Evolutionary conservation across 192 early-diverging fungal genomes (phyloP).

Genomic region (Gryganskiella cystojenkinii): DNA sequence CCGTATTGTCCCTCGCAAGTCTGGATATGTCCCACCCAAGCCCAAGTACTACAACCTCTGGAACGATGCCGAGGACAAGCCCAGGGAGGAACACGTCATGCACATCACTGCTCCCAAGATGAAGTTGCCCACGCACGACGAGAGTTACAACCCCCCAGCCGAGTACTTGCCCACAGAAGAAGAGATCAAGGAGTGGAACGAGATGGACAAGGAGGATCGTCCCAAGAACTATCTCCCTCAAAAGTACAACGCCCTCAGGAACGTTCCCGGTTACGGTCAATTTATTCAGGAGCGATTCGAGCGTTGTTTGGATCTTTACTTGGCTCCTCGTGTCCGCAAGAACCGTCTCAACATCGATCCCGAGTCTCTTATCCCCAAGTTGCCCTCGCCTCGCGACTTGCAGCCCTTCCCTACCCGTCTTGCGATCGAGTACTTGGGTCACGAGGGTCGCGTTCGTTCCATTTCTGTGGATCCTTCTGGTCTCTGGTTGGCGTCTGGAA

Average conservation of each 20-base stretch:
- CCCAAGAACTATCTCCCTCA: conserved; percentile 70
- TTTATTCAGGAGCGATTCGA: conserved; percentile 98
- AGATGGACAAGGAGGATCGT: conserved; percentile 81
- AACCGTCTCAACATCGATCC: conserved; percentile 90
- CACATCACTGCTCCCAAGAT: conserved; percentile 94
- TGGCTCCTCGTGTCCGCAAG: conserved; percentile 90
- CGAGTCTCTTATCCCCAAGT: conserved; percentile 93
- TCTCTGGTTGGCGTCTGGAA: conserved; percentile 89
- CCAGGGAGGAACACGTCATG: conserved; percentile 66
- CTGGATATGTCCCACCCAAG: conserved; percentile 57
- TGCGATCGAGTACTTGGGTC: conserved; percentile 83
- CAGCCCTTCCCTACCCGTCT: conserved; percentile 91
- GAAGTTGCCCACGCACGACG: conserved; percentile 88
- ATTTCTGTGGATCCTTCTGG: conserved; percentile 94
- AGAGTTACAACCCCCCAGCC: conserved; percentile 96
- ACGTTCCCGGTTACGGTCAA: conserved; percentile 86
- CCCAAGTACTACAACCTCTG: conserved; percentile 91
- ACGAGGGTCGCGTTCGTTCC: conserved; percentile 82
- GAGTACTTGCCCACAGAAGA: conserved; percentile 91
- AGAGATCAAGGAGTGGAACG: conserved; percentile 85
- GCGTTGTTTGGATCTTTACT: conserved; percentile 95
- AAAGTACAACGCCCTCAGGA: conserved; percentile 81
- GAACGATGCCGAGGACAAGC: conserved; percentile 74
- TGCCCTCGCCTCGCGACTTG: conserved; percentile 94
- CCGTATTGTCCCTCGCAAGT: conserved; percentile 75